These are phyloP conservation scores for Urostyla sp. DNA, from an alignment of 73 alveolate genomes.

Conservation along the genomic window DNA sequence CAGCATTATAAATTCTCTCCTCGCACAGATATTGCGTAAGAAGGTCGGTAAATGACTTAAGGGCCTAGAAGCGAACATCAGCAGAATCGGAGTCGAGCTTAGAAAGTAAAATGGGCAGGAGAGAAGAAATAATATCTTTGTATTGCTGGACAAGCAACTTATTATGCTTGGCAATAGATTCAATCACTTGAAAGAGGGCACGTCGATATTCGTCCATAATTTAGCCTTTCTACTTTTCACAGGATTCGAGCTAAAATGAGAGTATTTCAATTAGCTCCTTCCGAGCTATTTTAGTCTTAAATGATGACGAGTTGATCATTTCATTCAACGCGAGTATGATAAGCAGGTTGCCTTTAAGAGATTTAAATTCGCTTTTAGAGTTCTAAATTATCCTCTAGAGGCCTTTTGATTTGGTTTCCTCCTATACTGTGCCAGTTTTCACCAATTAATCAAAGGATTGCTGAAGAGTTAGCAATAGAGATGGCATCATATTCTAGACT, in stretches of 20 bases:
- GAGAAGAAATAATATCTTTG: slow-evolving; percentile 36
- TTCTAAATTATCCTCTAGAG: slow-evolving; percentile 1
- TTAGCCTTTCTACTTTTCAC: slow-evolving; percentile 9
- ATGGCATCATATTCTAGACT: slow-evolving; percentile 51
- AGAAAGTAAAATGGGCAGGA: slow-evolving; percentile 54
- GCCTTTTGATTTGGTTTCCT: slow-evolving; percentile 32
- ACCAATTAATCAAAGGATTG: slow-evolving; percentile 41
- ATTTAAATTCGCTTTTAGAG: neutral
- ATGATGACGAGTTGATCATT: slow-evolving; percentile 32
- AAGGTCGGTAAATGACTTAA: slow-evolving; percentile 79
- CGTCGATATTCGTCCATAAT: slow-evolving; percentile 41
- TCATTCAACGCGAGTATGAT: slow-evolving; percentile 20
- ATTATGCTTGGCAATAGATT: slow-evolving; percentile 42
- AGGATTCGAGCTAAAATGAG: neutral
- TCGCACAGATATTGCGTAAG: slow-evolving; percentile 74
- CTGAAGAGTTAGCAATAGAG: slow-evolving; percentile 32
- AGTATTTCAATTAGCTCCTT: slow-evolving; percentile 2
- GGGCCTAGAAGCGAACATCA: slow-evolving; percentile 68
- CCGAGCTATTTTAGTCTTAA: slow-evolving; percentile 32
- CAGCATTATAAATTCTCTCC: slow-evolving; percentile 79
- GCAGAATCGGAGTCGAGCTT: slow-evolving; percentile 59
- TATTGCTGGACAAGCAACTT: slow-evolving; percentile 17
- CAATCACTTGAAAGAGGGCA: slow-evolving; percentile 30
- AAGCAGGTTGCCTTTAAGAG: slow-evolving; percentile 35
- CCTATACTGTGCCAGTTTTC: neutral